These are phyloP conservation scores for Wickerhamomyces hampshirensis DNA, from an alignment of 805 yeast species.

Conservation along the genomic window DNA sequence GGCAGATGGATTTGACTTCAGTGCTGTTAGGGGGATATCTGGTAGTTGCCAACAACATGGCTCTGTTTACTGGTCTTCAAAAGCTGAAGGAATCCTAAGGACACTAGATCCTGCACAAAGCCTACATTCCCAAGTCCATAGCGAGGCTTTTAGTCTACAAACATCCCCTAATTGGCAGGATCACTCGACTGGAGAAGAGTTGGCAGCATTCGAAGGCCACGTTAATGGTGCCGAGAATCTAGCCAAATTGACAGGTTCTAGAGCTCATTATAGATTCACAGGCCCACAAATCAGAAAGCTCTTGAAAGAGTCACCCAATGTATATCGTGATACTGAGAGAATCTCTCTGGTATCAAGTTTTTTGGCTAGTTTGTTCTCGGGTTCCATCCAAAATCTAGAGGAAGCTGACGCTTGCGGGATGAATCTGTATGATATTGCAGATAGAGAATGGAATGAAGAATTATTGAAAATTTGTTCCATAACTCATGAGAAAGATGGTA, in stretches of 20 bases:
- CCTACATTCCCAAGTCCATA: constrained; percentile 43
- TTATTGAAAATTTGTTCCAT: constrained; percentile 41
- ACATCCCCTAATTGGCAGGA: constrained; percentile 94
- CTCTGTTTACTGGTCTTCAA: constrained; percentile 69
- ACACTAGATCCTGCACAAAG: constrained; percentile 28
- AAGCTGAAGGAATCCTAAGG: constrained; percentile 38
- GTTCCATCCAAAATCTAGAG: constrained; percentile 61
- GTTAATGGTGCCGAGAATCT: constrained; percentile 57
- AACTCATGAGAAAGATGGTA: constrained; percentile 26
- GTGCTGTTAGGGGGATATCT: constrained; percentile 56
- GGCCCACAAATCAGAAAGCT: constrained; percentile 87
- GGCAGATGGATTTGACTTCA: constrained; percentile 49
- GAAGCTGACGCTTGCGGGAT: constrained; percentile 91
- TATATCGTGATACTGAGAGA: constrained; percentile 51
- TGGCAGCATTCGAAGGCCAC: constrained; percentile 51
- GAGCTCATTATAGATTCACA: constrained; percentile 85
- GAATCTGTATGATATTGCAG: constrained; percentile 75
- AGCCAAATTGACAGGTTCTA: constrained; percentile 74
- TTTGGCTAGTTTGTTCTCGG: constrained; percentile 65
- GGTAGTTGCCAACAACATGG: constrained; percentile 96
- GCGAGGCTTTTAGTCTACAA: constrained; percentile 52
- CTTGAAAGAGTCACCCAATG: constrained; percentile 43
- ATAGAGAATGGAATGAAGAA: constrained; percentile 49
- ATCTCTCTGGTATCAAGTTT: constrained; percentile 79
- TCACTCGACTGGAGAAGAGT: constrained; percentile 74